Conservation (phyloP, 2,329 filamentous ascomycete species). For the Fusarium mangiferae region DNA sequence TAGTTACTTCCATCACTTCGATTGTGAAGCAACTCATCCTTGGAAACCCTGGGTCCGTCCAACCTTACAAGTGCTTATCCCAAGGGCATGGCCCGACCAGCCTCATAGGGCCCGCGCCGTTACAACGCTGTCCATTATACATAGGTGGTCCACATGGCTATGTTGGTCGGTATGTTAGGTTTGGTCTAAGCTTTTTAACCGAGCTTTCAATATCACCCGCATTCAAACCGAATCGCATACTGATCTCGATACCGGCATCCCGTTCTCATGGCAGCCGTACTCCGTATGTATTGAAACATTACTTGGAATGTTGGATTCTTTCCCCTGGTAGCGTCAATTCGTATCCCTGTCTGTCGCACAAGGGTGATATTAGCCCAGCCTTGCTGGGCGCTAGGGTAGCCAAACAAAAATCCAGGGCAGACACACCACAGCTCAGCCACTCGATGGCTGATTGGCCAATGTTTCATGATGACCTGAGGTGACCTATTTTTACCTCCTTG, state of each 20-base stretch:
- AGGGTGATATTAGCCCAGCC: conserved; percentile 29
- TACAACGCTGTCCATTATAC: neutral
- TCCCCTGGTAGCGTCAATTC: conserved; percentile 26
- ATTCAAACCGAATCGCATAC: neutral
- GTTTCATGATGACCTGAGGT: conserved; percentile 22
- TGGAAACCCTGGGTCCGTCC: neutral
- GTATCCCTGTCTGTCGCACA: conserved; percentile 16
- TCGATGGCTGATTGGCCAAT: conserved; percentile 20
- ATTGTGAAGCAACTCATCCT: neutral
- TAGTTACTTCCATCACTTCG: neutral
- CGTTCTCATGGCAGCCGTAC: neutral
- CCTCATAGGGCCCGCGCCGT: conserved; percentile 21
- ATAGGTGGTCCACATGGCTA: neutral
- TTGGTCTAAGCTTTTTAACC: neutral
- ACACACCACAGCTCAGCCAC: conserved; percentile 26
- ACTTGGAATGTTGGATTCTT: conserved; percentile 10
- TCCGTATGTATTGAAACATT: conserved; percentile 6
- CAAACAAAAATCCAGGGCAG: conserved; percentile 6
- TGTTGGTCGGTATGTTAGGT: neutral
- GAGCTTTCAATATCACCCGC: neutral
- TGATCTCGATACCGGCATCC: neutral
- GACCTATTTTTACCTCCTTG: conserved; percentile 34
- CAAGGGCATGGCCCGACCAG: conserved; percentile 4
- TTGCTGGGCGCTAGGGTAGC: conserved; percentile 25
- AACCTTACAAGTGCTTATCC: conserved; percentile 20